Evolutionary conservation across 805 yeast genomes (phyloP), one percentile per base, ranked within the genome.

Genomic region (Candida pini): DNA sequence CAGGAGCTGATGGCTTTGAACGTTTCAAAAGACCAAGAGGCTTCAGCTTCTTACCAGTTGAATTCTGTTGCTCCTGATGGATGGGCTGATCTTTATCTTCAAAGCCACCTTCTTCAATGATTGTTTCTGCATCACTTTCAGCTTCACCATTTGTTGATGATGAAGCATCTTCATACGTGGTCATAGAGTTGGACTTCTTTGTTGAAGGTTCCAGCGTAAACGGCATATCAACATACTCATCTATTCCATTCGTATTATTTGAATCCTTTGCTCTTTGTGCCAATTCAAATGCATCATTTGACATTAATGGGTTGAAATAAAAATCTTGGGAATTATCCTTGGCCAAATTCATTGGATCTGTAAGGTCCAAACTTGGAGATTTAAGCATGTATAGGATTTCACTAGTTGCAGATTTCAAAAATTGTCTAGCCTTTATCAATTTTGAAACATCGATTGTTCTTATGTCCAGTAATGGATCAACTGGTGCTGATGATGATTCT

Each of bases 351-450:
- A 53, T 33, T 5, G 58, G 55, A 31, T 58, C 58, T 2, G 51
- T 38, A n/a, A 53, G 27, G 25, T 60, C 64, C 6, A 58, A 26
- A 9, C 52, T 46, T 3, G 65, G 64, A 2, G 64, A 49, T 34
- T 60, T 60, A 22, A 62, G 36, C 27, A 62, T 41, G 35, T 51
- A 55, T 17, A 62, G 42, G n/a, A 62, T 58, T 39, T 62, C 66
- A 40, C 51, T 54, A 1, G 66, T 60, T 2, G 64, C 58, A 3
- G 57, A 41, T 36, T 53, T 60, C 26, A 62, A 41, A 29, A 60
- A 62, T 18, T 56, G 51, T 30, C 58, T 46, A 1, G 66, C 64
- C 17, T 56, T 49, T 2, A 60, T 36, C 4, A 60, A 35, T 35
- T 53, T 54, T 2, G 49, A 30, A 1, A 55, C 41, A 20, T 58